A percentile compares a stretch with the other conserved stretches of the same genome.
phyloP scores from a whole-genome alignment of 768 basidiomycete genomes.

The Lentinula aciculospora region DNA sequence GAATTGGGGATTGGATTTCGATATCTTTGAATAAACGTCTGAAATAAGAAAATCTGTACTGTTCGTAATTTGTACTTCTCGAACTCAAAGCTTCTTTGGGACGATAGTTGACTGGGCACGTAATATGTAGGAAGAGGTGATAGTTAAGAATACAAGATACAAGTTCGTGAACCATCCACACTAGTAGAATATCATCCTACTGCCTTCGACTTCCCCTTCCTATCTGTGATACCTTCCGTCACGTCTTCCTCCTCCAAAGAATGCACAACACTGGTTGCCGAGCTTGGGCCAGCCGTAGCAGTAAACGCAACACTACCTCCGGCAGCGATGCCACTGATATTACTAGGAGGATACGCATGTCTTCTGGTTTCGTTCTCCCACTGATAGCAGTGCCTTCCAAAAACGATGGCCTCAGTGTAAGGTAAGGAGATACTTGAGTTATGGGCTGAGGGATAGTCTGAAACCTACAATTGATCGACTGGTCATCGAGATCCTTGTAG shows the following conservation, averaged over 20 bases:
- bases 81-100: no score
- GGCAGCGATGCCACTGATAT: neutral
- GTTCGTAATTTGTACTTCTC: no score
- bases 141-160: no score
- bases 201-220: neutral
- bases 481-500: slow-evolving; percentile 1
- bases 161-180: no score
- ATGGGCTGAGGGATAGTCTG: neutral
- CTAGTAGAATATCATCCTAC: neutral
- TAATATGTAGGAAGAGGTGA: no score
- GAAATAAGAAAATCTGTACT: neutral
- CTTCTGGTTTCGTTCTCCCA: no score
- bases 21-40: slow-evolving; percentile 50
- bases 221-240: neutral
- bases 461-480: slow-evolving; percentile 6
- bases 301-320: neutral
- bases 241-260: neutral
- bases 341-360: neutral
- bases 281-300: neutral
- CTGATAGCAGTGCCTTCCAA: no score
- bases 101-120: no score
- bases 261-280: neutral
- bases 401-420: no score
- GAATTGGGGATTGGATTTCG: slow-evolving; percentile 52
- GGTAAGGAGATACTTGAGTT: neutral